phyloP scores from a whole-genome alignment of 495 filamentous ascomycete genomes.

The Gamarada debralockiae region DNA sequence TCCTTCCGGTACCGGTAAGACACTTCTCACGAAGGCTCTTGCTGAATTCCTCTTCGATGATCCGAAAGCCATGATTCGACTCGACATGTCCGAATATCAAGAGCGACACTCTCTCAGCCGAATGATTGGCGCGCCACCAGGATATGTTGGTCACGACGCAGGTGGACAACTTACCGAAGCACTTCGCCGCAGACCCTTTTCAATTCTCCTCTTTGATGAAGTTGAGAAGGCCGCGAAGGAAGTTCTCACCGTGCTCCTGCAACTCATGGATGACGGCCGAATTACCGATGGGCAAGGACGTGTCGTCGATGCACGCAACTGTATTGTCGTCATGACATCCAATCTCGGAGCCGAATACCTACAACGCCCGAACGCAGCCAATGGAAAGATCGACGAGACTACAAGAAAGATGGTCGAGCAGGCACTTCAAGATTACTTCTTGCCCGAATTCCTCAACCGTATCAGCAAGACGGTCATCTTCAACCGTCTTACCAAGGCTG shows the following conservation, averaged over 20 bases:
- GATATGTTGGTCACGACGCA: conserved; percentile 94
- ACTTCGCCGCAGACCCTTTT: conserved; percentile 90
- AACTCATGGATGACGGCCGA: conserved; percentile 98
- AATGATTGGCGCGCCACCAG: conserved; percentile 96
- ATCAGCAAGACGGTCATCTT: conserved; percentile 96
- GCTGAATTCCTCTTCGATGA: conserved; percentile 99
- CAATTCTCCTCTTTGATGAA: conserved; percentile 96
- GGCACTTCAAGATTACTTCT: conserved; percentile 87
- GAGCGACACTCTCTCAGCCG: conserved; percentile 93
- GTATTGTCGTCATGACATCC: conserved; percentile 98
- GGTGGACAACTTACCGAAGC: conserved; percentile 95
- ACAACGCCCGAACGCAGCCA: conserved; percentile 65
- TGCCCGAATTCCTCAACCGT: conserved; percentile 97
- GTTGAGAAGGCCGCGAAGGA: conserved; percentile 99
- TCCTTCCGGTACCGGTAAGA: conserved; percentile 97
- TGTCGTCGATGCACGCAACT: conserved; percentile 92
- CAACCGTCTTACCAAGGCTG: conserved; percentile 83
- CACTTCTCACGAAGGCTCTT: conserved; percentile 89
- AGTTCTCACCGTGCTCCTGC: conserved; percentile 90
- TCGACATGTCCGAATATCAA: conserved; percentile 99
- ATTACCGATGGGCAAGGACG: conserved; percentile 98
- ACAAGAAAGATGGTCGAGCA: conserved; percentile 86
- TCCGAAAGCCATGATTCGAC: conserved; percentile 94
- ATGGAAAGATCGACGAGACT: conserved; percentile 83
- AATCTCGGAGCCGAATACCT: conserved; percentile 95